Percentiles rank a stretch among this genome's conserved stretches.
These are phyloP conservation scores for Phytophthora syringae DNA, from an alignment of 352 stramenopile genomes.

Conservation along the genomic window DNA sequence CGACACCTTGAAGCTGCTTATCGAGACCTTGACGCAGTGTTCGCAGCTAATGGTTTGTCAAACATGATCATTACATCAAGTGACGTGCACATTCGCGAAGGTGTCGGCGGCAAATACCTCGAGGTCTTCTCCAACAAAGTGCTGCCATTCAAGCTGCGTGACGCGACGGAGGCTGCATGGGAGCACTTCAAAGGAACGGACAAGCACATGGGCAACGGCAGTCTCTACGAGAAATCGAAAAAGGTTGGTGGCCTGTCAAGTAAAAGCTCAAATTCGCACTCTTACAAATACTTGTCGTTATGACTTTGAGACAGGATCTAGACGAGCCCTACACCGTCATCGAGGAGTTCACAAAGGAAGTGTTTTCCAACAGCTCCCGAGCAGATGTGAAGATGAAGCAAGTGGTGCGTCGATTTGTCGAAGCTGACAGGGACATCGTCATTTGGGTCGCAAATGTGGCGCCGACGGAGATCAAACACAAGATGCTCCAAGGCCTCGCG, in stretches of 20 bases:
- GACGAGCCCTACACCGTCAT: slow-evolving; percentile 58
- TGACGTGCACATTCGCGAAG: too few species aligned
- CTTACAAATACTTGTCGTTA: too few species aligned
- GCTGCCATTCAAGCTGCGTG: slow-evolving; percentile 26
- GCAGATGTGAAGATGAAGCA: slow-evolving; percentile 62
- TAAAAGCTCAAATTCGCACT: too few species aligned
- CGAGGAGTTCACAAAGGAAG: slow-evolving; percentile 62
- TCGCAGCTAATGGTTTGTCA: slow-evolving; percentile 27
- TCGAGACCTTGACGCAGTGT: slow-evolving; percentile 25
- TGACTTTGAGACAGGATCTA: slow-evolving; percentile 12
- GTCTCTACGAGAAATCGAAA: slow-evolving; percentile 29
- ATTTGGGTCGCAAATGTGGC: slow-evolving; percentile 62
- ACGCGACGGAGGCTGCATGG: slow-evolving; percentile 21
- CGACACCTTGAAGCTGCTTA: slow-evolving; percentile 24
- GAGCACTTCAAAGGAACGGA: slow-evolving; percentile 35
- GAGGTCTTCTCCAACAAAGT: slow-evolving; percentile 35
- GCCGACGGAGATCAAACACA: slow-evolving; percentile 59
- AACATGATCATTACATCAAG: slow-evolving; percentile 23
- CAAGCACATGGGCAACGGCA: slow-evolving; percentile 34
- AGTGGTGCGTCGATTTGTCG: slow-evolving; percentile 58
- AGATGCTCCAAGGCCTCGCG: slow-evolving; percentile 37
- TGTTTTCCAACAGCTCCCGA: slow-evolving; percentile 51
- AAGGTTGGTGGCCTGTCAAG: too few species aligned
- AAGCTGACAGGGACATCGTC: slow-evolving; percentile 63
- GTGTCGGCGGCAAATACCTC: slow-evolving; percentile 19